A percentile compares a stretch with the other conserved stretches of the same genome.
Conservation (phyloP, 257 asterid species). For the Echium plantagineum region DNA sequence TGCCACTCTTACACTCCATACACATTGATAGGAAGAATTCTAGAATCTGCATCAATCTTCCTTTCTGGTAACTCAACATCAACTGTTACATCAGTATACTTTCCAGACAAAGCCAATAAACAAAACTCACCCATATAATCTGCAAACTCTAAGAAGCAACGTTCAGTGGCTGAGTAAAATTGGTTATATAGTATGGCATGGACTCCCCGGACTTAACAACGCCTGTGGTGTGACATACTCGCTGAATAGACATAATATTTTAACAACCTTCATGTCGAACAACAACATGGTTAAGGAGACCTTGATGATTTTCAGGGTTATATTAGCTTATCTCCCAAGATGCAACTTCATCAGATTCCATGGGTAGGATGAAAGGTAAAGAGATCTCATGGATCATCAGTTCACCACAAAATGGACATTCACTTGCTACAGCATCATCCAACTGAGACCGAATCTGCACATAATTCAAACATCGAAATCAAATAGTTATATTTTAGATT, state of each 20-base stretch:
- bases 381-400: slow-evolving; percentile 88
- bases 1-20: no score
- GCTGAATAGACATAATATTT: no score
- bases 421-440: slow-evolving; percentile 88
- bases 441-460: slow-evolving; percentile 80
- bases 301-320: slow-evolving; percentile 55
- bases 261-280: slow-evolving; percentile 1
- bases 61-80: no score
- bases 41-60: no score
- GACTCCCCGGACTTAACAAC: neutral
- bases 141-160: neutral
- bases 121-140: neutral
- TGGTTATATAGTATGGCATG: neutral
- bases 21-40: no score
- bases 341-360: slow-evolving; percentile 44
- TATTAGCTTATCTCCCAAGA: slow-evolving; percentile 78
- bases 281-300: no score
- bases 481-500: neutral
- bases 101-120: no score
- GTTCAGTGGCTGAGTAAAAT: neutral
- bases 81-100: no score
- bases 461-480: slow-evolving; percentile 4
- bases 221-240: neutral
- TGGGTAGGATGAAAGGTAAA: slow-evolving; percentile 55
- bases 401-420: slow-evolving; percentile 91